Conservation (phyloP, 805 yeast genomes). For the Isabelozyma pseudorhagii region DNA sequence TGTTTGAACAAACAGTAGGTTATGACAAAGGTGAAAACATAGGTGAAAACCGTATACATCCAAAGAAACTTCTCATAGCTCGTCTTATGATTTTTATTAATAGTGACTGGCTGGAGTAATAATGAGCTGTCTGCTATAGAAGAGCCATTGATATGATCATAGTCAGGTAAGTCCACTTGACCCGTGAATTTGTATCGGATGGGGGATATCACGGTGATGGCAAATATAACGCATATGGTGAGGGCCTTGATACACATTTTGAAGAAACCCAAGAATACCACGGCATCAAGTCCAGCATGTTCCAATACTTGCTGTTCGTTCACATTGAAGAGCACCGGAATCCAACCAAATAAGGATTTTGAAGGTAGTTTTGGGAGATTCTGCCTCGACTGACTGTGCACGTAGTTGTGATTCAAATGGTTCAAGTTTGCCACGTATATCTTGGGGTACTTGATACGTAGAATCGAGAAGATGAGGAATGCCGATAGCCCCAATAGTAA, state of each 20-base stretch:
- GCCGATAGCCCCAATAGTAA: conserved; percentile 64
- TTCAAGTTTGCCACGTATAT: conserved; percentile 78
- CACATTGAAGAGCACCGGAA: conserved; percentile 59
- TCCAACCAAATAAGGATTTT: conserved; percentile 74
- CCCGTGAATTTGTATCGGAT: conserved; percentile 83
- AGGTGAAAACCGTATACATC: conserved; percentile 86
- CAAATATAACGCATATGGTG: conserved; percentile 61
- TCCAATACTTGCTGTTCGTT: conserved; percentile 76
- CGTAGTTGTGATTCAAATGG: conserved; percentile 39
- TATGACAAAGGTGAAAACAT: conserved; percentile 72
- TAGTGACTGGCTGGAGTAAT: conserved; percentile 13
- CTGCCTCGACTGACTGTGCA: conserved; percentile 42
- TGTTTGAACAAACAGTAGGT: conserved; percentile 60
- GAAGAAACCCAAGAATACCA: conserved; percentile 86
- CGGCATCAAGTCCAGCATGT: conserved; percentile 92
- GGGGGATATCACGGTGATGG: conserved; percentile 77
- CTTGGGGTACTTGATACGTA: conserved; percentile 73
- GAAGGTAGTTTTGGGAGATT: conserved; percentile 59
- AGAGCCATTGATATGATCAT: conserved; percentile 1
- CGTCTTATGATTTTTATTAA: conserved; percentile 8
- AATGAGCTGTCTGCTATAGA: neutral
- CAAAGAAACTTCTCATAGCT: conserved; percentile 62
- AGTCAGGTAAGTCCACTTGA: conserved; percentile 24
- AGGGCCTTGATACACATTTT: conserved; percentile 78
- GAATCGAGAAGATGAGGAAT: conserved; percentile 62